Percentiles rank a stretch among this genome's conserved stretches.
Evolutionary conservation across 495 filamentous ascomycete species (phyloP).

Genomic region (Entonaema liquescens): DNA sequence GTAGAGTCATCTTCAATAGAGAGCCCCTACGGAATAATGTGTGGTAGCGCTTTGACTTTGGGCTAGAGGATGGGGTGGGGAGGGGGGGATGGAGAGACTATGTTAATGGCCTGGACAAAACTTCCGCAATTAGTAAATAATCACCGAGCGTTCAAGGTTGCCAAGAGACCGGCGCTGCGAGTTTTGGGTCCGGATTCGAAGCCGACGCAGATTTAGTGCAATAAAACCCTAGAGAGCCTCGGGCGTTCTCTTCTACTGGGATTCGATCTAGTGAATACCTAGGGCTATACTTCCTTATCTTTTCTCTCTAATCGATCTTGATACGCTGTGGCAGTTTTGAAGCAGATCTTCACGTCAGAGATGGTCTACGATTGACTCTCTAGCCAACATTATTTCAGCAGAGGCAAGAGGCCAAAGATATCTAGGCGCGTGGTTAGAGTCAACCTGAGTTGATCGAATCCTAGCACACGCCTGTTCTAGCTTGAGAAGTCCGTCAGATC

Average conservation of each 20-base stretch:
- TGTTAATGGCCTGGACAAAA: constrained; percentile 1
- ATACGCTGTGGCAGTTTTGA: too few relatives aligned
- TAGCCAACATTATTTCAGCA: too few relatives aligned
- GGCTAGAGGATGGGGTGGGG: not conserved
- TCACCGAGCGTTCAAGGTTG: constrained; percentile 17
- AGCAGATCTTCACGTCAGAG: too few relatives aligned
- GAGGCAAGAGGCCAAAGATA: too few relatives aligned
- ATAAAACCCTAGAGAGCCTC: constrained; percentile 9
- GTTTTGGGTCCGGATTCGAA: constrained; percentile 10
- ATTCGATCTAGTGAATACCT: constrained; percentile 6
- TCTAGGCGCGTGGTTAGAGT: too few relatives aligned
- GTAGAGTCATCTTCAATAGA: not conserved
- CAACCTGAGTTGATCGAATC: too few relatives aligned
- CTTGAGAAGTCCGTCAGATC: too few relatives aligned
- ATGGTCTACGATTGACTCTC: too few relatives aligned
- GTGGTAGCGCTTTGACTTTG: constrained; percentile 13
- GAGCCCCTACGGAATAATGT: not conserved
- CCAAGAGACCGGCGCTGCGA: constrained; percentile 22
- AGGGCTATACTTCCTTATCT: not conserved
- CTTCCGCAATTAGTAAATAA: constrained; percentile 36
- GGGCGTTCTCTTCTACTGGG: constrained; percentile 15
- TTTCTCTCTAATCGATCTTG: not conserved
- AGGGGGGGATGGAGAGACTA: constrained; percentile 1
- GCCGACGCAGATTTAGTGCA: constrained; percentile 28
- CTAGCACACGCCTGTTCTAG: too few relatives aligned